Evolutionary conservation across 1,284 basidiomycete species (phyloP), one percentile per base, ranked within the genome.

Genomic region (Inonotus hispidus): DNA sequence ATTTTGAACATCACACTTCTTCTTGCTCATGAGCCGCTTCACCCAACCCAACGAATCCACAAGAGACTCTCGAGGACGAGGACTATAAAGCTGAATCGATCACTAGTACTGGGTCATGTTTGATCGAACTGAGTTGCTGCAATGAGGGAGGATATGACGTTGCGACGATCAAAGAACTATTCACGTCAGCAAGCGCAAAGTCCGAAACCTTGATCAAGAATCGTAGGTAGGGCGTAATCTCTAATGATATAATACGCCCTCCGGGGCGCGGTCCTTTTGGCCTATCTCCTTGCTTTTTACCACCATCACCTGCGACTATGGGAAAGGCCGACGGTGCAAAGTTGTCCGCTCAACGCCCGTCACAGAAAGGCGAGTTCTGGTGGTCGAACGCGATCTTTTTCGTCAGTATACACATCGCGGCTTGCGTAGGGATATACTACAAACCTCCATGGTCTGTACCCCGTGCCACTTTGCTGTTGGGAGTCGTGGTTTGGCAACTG

Each of bases 371-470:
- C 37, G 68, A 70, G 50, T 78, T 89, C 56, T 88, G 86, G 87
- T 88, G 85, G 84, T 73, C 78, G 13, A 92, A 91, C 69, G 78
- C 75, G 25, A 72, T 82, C 47, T 89, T 92, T 72, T 90, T 91
- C 69, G 65, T 83, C n/a, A 70, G 71, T 3, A 74, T 82, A 19
- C 89, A 92, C 69, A 21, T 87, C 37, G 80, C 82, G n/a, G 84
- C 86, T 0, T 58, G 79, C 14, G 61, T 80, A 45, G 88, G 87
- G 4, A 71, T 81, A 2, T 75, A 79, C 54, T 77, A 73, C 65
- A 74, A 77, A 57, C 84, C 87, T 0, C 78, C 81, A 2, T 71
- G 73, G 54, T 66, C 70, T 1, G 74, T 84, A 6, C 74, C 79
- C 4, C 69, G 70, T 45, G 69, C 75, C 7, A 88, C 82, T 1